Evolutionary conservation across 2,329 filamentous ascomycete species (phyloP).

Genomic region (Pseudogymnoascus sp.): DNA sequence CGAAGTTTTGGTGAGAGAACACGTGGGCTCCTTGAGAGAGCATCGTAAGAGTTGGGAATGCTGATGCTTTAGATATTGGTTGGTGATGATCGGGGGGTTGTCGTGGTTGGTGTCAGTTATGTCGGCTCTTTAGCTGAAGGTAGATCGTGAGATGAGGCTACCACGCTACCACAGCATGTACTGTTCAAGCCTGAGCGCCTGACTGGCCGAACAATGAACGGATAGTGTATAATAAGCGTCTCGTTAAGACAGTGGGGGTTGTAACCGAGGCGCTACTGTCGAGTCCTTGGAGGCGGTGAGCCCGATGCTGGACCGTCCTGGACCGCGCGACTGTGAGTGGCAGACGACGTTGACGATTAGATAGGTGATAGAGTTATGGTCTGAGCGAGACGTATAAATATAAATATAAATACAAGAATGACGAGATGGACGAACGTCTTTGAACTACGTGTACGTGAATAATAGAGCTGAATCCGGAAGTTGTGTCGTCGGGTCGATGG

Average conservation of each 20-base stretch:
- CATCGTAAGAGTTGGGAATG: slow-evolving; percentile 35
- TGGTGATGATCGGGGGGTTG: neutral
- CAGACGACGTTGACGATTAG: neutral
- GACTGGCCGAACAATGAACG: neutral
- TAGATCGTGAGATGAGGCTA: slow-evolving; percentile 10
- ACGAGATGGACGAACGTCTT: neutral
- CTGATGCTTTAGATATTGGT: neutral
- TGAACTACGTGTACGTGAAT: neutral
- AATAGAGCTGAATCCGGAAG: neutral
- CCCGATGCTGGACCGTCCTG: neutral
- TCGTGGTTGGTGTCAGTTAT: slow-evolving; percentile 3
- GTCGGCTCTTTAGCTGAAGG: slow-evolving; percentile 7
- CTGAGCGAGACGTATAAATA: neutral
- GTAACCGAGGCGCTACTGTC: slow-evolving; percentile 8
- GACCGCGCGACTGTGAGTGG: neutral
- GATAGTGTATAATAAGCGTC: slow-evolving; percentile 5
- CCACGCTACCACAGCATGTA: neutral
- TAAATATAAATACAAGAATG: neutral
- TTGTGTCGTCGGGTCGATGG: neutral
- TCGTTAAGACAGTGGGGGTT: slow-evolving; percentile 7
- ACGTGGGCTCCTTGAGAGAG: slow-evolving; percentile 49
- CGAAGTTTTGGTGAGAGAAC: slow-evolving; percentile 50
- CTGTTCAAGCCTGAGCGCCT: slow-evolving; percentile 9
- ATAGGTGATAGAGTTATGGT: neutral
- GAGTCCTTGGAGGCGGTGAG: slow-evolving; percentile 5